Conservation (phyloP, 176 grass and related monocot species). For the Alloteropsis semialata region DNA sequence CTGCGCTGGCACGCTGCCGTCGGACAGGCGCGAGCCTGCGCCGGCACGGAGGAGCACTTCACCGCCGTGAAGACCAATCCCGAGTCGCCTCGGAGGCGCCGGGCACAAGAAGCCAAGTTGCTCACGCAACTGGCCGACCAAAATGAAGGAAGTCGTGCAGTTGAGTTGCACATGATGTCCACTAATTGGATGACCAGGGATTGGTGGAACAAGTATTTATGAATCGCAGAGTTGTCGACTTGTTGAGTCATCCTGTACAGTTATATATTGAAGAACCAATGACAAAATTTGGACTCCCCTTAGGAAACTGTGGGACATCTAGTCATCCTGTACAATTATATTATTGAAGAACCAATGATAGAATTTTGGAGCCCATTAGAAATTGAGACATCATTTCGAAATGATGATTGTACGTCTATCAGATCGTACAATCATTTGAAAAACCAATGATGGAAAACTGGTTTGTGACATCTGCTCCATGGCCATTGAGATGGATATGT, state of each 20-base stretch:
- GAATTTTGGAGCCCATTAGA: neutral
- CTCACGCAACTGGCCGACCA: too few species aligned
- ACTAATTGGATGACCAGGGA: conserved; percentile 1
- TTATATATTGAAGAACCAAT: neutral
- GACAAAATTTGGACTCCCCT: neutral
- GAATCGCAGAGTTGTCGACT: neutral
- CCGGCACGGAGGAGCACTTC: too few species aligned
- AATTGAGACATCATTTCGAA: conserved; percentile 12
- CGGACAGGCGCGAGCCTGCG: too few species aligned
- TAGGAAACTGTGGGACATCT: neutral
- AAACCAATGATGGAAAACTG: neutral
- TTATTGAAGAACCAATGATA: neutral
- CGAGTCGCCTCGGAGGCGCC: too few species aligned
- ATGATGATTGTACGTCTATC: neutral
- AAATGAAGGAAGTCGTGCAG: too few species aligned
- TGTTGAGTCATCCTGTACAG: neutral
- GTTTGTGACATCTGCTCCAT: conserved; percentile 6
- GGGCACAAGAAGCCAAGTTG: too few species aligned
- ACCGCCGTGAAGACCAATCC: too few species aligned
- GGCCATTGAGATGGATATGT: neutral
- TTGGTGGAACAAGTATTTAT: neutral
- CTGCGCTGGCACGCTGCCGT: too few species aligned
- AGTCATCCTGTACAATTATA: conserved; percentile 17
- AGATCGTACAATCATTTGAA: neutral
- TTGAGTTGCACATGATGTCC: too few species aligned